These are phyloP conservation scores for Colletotrichum salicis DNA, from an alignment of 2,329 filamentous ascomycete species.

Conservation along the genomic window DNA sequence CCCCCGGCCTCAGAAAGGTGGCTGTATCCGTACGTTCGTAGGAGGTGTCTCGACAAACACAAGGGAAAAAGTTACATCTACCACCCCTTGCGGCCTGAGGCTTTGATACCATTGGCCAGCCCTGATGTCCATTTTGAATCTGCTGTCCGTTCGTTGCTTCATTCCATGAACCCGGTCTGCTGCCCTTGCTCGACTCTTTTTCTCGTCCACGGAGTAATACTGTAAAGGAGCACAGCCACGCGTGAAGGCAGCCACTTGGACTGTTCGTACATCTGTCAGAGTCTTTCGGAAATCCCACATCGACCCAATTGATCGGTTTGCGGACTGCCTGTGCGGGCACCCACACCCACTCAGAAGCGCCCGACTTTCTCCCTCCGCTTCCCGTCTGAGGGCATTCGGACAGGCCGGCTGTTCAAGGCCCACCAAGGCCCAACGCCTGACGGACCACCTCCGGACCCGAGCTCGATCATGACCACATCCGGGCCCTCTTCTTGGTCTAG, in stretches of 20 bases:
- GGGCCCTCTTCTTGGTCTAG: constrained; percentile 24
- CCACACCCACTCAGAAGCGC: not conserved
- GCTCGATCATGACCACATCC: constrained; percentile 24
- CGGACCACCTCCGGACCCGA: constrained; percentile 32
- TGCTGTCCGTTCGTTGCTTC: not conserved
- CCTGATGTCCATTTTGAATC: not conserved
- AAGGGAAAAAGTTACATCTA: not conserved
- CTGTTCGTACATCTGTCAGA: not conserved
- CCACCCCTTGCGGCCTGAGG: constrained; percentile 1
- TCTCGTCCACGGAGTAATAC: not conserved
- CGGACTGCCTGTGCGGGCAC: not conserved
- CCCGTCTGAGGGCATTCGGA: constrained; percentile 23
- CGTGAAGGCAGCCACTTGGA: constrained; percentile 7
- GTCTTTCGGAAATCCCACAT: not conserved
- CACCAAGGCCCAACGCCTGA: constrained; percentile 16
- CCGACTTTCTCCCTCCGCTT: not conserved
- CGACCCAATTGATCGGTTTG: not conserved
- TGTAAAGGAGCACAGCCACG: constrained; percentile 16
- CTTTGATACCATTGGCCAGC: constrained; percentile 16
- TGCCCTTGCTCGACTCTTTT: not conserved
- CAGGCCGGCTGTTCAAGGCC: constrained; percentile 25
- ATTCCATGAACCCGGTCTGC: constrained; percentile 23
- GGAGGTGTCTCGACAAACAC: not conserved
- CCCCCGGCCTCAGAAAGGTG: not conserved
- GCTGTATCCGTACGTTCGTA: not conserved